phyloP scores from a whole-genome alignment of 305 asterid genomes.

The Fraxinus baroniana region DNA sequence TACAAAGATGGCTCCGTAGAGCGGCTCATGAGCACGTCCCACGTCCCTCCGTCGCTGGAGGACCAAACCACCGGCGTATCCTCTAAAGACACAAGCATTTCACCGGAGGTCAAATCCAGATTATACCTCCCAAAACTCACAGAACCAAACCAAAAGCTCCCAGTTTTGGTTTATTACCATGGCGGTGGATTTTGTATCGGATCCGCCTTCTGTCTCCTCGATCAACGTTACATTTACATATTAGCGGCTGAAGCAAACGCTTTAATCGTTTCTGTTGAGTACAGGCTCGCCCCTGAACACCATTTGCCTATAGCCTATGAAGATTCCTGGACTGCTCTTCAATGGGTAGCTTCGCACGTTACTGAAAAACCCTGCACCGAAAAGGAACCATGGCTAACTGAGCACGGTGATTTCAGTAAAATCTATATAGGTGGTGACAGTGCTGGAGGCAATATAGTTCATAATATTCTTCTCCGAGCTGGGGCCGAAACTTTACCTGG shows the following conservation, averaged over 20 bases:
- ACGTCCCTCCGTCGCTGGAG: constrained; percentile 30
- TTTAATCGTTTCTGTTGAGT: constrained; percentile 40
- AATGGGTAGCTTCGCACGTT: constrained; percentile 31
- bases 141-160: constrained; percentile 26
- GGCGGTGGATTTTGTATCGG: constrained; percentile 32
- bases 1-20: constrained; percentile 54
- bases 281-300: constrained; percentile 41
- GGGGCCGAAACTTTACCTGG: constrained; percentile 36
- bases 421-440: constrained; percentile 34
- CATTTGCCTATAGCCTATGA: constrained; percentile 41
- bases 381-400: constrained; percentile 32
- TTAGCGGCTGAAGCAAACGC: constrained; percentile 33
- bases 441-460: constrained; percentile 55
- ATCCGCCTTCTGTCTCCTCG: neutral
- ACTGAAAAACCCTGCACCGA: neutral
- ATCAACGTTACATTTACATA: constrained; percentile 28
- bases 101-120: constrained; percentile 35
- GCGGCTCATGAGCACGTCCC: constrained; percentile 25
- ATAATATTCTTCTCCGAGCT: constrained; percentile 37
- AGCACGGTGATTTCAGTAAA: constrained; percentile 32
- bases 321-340: constrained; percentile 37
- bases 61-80: constrained; percentile 38
- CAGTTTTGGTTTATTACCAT: constrained; percentile 42
- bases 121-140: constrained; percentile 37
- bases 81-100: constrained; percentile 42